Base-by-base conservation (phyloP, 805 yeast genomes). In the Cyberlindnera galapagoensis region DNA sequence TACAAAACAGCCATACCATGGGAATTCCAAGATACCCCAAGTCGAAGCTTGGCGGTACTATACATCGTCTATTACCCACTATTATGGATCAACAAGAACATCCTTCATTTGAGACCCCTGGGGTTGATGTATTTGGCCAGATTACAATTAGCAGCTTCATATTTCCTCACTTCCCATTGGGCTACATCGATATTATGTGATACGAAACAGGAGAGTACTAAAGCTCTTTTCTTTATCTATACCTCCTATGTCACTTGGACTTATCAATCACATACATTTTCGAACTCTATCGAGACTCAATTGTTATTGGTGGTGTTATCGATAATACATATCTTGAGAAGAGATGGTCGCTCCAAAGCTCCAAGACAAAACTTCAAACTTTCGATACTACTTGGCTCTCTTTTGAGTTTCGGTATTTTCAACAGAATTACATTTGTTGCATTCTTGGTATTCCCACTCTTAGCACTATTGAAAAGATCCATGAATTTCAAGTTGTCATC, bases 401-500 rank as follows among this genome's bases (percentile, higher is more conserved):
- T 80, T 1, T 46, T 76, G 1, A 62, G 80, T 0, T 28, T 87
- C 16, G 98, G 97, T 0, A 42, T 73, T 0, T 90, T 88, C 63
- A 92, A 88, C 54, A 64, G 98, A 44, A 70, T 86, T 18, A 86
- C 97, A 0, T 90, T 90, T 49, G 66, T 76, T 0, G 82, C 79
- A 0, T 92, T 85, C 62, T 47, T 94, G 24, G 27, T 79, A 1
- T 33, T 84, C 3, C 97, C 97, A 1, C 47, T 67, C 0, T 25
- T 68, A 22, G 65, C 57, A 26, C 49, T 80, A 5, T 24, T 71
- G 11, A 61, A 59, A 36, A 74, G 63, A 42, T 61, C 70, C 35
- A 31, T 58, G 28, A 44, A 31, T 16, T 59, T 69, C 46, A 57
- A 57, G 38, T 36, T 50, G 8, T 44, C 60, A 3, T 36, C 66